Percentiles rank a stretch among this genome's conserved stretches.
phyloP scores from a whole-genome alignment of 164 flowering plant genomes.

The Liquidambar formosana region DNA sequence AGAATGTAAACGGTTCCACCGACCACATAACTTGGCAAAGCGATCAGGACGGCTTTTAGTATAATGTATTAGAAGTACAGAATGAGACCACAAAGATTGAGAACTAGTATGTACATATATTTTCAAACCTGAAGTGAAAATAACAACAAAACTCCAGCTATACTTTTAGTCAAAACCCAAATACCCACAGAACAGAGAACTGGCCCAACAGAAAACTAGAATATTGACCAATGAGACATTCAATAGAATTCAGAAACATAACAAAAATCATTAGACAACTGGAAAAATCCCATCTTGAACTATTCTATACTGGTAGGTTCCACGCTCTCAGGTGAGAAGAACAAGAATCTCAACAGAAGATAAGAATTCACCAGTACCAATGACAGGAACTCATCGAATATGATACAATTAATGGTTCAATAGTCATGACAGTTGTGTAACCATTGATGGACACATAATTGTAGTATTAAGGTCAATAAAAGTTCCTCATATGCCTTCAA shows the following conservation, averaged over 20 bases:
- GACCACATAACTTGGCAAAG: no score
- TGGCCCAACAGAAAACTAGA: background rate
- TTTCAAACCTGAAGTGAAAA: no score
- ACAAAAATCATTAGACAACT: background rate
- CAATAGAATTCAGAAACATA: background rate
- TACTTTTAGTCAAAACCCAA: no score
- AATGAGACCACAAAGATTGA: no score
- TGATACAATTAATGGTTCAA: no score
- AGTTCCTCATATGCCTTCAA: no score
- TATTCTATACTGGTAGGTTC: background rate
- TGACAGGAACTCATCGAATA: background rate
- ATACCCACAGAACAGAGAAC: background rate
- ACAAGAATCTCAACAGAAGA: background rate
- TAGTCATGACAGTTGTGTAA: background rate
- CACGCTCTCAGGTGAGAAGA: background rate
- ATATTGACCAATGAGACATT: background rate
- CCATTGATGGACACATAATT: background rate
- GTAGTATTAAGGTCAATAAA: no score
- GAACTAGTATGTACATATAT: no score
- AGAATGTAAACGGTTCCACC: no score
- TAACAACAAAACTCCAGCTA: no score
- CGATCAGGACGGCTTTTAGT: no score
- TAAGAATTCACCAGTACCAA: background rate
- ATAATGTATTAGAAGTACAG: no score
- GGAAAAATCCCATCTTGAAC: background rate